Conservation (phyloP, 1,284 basidiomycete genomes). For the Calocybe gambosa region DNA sequence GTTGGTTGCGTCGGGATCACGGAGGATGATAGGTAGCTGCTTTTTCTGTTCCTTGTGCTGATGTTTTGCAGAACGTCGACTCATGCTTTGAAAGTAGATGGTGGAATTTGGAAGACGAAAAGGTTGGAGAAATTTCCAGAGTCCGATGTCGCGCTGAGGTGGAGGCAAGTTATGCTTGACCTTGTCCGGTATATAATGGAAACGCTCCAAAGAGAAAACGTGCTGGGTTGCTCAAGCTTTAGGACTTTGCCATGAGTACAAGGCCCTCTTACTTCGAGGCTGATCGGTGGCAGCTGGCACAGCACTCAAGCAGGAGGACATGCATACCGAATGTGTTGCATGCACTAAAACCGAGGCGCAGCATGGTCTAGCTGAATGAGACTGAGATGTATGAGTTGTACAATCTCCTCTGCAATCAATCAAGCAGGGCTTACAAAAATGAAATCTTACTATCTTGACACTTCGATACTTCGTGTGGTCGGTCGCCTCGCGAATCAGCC, state of each 20-base stretch:
- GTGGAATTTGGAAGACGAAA: constrained; percentile 11
- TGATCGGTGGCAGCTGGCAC: constrained; percentile 20
- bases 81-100: background rate
- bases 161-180: background rate
- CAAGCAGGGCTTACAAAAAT: constrained; percentile 10
- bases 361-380: background rate
- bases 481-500: constrained; percentile 6
- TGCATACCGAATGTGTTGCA: constrained; percentile 26
- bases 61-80: constrained; percentile 14
- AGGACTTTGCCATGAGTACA: constrained; percentile 19
- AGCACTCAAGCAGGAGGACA: constrained; percentile 15
- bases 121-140: constrained; percentile 24
- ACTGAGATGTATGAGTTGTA: background rate
- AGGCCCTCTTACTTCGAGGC: constrained; percentile 19
- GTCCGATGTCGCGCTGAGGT: background rate
- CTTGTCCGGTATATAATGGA: constrained; percentile 27
- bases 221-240: constrained; percentile 23
- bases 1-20: constrained; percentile 53
- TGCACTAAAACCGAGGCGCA: constrained; percentile 7
- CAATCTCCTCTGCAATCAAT: constrained; percentile 2
- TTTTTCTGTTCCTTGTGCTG: constrained; percentile 40
- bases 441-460: constrained; percentile 8
- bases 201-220: constrained; percentile 26
- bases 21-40: constrained; percentile 53
- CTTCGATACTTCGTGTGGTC: constrained; percentile 5